phyloP scores from a whole-genome alignment of 495 filamentous ascomycete species.

The Xanthoparmelia taractica region DNA sequence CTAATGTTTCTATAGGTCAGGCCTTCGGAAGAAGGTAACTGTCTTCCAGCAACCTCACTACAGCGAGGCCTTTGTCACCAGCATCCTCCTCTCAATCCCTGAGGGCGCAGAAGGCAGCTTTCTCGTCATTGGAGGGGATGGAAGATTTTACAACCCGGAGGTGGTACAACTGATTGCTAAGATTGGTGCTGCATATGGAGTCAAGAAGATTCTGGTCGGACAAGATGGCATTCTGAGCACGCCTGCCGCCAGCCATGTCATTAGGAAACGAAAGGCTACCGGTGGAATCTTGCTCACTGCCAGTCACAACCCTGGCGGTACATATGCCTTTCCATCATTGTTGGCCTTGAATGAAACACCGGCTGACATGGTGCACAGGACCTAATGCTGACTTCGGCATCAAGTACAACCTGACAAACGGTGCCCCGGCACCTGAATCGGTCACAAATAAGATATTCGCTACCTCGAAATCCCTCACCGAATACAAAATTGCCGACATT shows the following conservation, averaged over 20 bases:
- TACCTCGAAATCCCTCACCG: conserved; percentile 74
- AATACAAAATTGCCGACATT: conserved; percentile 86
- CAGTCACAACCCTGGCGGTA: conserved; percentile 96
- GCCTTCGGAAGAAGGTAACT: conserved; percentile 96
- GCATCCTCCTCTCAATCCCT: conserved; percentile 90
- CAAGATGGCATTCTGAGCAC: conserved; percentile 95
- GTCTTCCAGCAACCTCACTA: conserved; percentile 95
- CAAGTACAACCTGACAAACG: conserved; percentile 97
- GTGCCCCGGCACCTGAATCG: conserved; percentile 86
- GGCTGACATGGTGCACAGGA: conserved; percentile 42
- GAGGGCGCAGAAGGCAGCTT: conserved; percentile 82
- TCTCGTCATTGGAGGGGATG: conserved; percentile 96
- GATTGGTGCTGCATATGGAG: conserved; percentile 92
- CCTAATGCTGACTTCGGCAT: conserved; percentile 94
- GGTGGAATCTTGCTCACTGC: conserved; percentile 95
- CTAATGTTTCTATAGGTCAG: conserved; percentile 55
- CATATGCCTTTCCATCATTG: conserved; percentile 30
- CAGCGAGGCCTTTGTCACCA: conserved; percentile 89
- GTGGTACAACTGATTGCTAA: conserved; percentile 95
- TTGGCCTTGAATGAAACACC: not conserved
- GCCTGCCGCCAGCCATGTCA: conserved; percentile 90
- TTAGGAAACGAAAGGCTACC: conserved; percentile 85
- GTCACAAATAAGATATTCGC: conserved; percentile 98
- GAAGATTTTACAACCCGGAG: conserved; percentile 93
- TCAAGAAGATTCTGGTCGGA: conserved; percentile 95